Evolutionary conservation across 2,329 filamentous ascomycete species (phyloP).

Genomic region (Fusarium xyrophilum): DNA sequence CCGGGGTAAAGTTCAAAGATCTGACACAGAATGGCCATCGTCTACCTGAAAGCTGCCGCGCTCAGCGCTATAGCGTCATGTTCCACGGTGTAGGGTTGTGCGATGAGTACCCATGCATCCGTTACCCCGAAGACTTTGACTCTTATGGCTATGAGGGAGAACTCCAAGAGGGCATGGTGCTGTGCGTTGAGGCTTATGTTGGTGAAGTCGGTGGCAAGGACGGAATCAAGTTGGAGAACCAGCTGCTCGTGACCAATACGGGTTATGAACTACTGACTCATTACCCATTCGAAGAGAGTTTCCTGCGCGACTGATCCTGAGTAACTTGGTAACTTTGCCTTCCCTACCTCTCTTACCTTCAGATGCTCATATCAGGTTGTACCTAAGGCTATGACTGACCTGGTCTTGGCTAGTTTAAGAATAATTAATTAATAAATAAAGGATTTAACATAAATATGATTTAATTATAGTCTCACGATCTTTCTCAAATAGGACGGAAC

Average conservation of each 20-base stretch:
- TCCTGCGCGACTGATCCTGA: background rate
- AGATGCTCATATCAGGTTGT: fast-evolving
- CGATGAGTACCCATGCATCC: background rate
- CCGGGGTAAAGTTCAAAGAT: background rate
- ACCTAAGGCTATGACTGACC: fast-evolving
- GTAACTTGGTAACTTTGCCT: no score
- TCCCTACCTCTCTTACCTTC: no score
- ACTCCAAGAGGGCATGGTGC: background rate
- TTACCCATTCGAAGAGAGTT: background rate
- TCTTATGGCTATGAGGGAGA: background rate
- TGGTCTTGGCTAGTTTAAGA: no score
- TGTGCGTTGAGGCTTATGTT: background rate
- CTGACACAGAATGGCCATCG: background rate
- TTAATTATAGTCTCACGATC: fast-evolving
- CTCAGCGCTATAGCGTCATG: background rate
- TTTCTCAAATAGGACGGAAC: background rate
- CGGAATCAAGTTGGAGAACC: background rate
- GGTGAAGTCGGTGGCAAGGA: background rate
- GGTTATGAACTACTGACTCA: background rate
- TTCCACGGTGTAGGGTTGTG: background rate
- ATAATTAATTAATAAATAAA: no score
- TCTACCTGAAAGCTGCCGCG: background rate
- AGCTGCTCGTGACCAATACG: background rate
- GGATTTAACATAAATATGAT: no score
- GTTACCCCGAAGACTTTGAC: background rate